Base-by-base conservation (phyloP, 2,329 filamentous ascomycete species). In the Tolypocladium album region DNA sequence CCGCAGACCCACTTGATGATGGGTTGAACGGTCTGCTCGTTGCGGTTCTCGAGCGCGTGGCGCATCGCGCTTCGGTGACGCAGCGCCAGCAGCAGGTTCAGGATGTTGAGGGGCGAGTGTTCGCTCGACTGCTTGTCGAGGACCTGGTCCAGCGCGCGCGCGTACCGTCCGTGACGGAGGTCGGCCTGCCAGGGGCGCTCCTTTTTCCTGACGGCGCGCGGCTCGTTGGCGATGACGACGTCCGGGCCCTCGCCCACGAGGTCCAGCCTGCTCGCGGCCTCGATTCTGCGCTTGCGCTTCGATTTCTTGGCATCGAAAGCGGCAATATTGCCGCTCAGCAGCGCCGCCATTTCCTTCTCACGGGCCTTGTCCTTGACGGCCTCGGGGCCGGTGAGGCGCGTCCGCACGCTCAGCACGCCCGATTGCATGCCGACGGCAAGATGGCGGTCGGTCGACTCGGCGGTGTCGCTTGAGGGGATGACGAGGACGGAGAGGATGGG, bases 361-460 rank as follows among this genome's bases (percentile, higher is more conserved):
- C 88, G 85, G 72, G 93, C 89, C 34, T 84, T 81, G 67, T 90
- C 88, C 64, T 85, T 86, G 31, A 85, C 80, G 59, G 93, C 93
- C 68, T 95, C 89, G 59, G 89, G 81, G 6, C 91, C 91, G 0
- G 89, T 91, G 15, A 96, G 82, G n/a, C 92, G 86, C 1, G 93
- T 97, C 70, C 89, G 88, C 68, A 97, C 83, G 36, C 90, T 95
- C 13, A 99, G 81, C n/a, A 96, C 83, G 55, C 94, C 94, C 2
- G 90, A 95, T 68, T 94, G 88, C 87, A 97, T 93, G 72, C 93
- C 94, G 1, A 99, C 94, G 5, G 89, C 92, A 58, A 99, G 83
- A 74, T 99, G 94, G 65, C 92, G 91, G 76, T 99, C 94, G 67
- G 92, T 89, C 57, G 83, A 82, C 52, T 72, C 72, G 39, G 67